Base-by-base conservation (phyloP, 352 stramenopile species). In the Globisporangium uncinulatum region DNA sequence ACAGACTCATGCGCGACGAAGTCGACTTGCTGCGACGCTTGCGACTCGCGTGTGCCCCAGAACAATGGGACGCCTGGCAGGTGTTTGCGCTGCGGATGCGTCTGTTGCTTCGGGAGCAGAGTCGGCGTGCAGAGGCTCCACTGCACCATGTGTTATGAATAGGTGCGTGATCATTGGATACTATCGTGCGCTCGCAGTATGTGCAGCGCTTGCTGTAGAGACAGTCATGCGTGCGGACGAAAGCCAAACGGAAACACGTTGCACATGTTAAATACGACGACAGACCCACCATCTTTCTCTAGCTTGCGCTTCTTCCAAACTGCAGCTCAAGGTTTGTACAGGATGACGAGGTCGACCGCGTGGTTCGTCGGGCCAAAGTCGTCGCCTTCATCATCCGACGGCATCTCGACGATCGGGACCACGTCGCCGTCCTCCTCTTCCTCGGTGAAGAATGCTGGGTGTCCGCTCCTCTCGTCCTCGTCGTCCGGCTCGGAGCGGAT, bases 81-180 rank as follows among this genome's bases (percentile, higher is more conserved):
- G 54, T 63, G 29, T 73, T 69, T 39, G 68, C 65, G 15, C 8
- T 31, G 8, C 55, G 65, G 13, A 59, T 76, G 62, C 57, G 57
- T n/a, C 31, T 56, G 11, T 29, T 57, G 39, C 29, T 62, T 9
- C 48, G 31, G 8, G 57, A 62, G n/a, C 46, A 61, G 45, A 36
- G 45, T 8, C 45, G 44, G 13, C 31, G 51, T n/a, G n/a, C n/a
- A n/a, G n/a, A n/a, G n/a, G n/a, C n/a, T n/a, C n/a, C n/a, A n/a
- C n/a, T n/a, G n/a, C n/a, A n/a, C n/a, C n/a, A n/a, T n/a, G n/a
- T n/a, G n/a, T n/a, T n/a, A n/a, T n/a, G n/a, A n/a, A n/a, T n/a
- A n/a, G n/a, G n/a, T n/a, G n/a, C n/a, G n/a, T n/a, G n/a, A n/a
- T n/a, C n/a, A n/a, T n/a, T n/a, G n/a, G n/a, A n/a, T n/a, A n/a